Evolutionary conservation across 495 filamentous ascomycete genomes (phyloP), one percentile per base, ranked within the genome.

Genomic region (Trichoderma erinaceum): DNA sequence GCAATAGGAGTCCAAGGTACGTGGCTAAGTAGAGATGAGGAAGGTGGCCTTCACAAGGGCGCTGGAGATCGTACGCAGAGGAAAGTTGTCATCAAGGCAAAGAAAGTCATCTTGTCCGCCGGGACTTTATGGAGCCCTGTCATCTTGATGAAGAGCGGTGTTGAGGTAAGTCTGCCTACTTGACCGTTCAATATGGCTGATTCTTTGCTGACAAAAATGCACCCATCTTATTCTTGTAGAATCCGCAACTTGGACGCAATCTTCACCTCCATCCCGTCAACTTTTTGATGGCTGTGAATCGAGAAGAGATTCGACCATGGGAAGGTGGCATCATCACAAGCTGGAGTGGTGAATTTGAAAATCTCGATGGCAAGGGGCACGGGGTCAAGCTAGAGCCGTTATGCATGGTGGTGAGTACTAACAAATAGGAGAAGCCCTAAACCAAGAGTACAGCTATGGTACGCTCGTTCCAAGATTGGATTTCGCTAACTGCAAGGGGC

Each of bases 191-290:
- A 21, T 10, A 52, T 52, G n/a, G 48, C 2, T n/a, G 44, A 5
- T n/a, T n/a, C 8, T 4, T 61, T 11, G 16, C 56, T 61, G 27
- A 61, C 27, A 61, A 7, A 18, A 32, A 52, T 63, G 68, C 38
- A 61, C 70, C 78, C 38, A 77, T 67, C 64, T 48, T 6, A 1
- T 4, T 16, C 50, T 71, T 83, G 29, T 84, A 88, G 78, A 97
- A 96, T 69, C 80, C 79, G 4, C 89, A 97, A 61, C 90, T 98
- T 70, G 93, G 93, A n/a, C 86, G 83, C 21, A 89, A 97, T 72
- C 87, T 98, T 5, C 78, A 96, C 71, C 74, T 94, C 7, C 93
- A 98, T 70, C 93, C 93, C 3, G 88, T 88, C 6, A 80, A 82
- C 52, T 71, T 88, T 6, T 72, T 88, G 25, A 81, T 78, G 3